Conservation (phyloP, 1,284 basidiomycete species). For the Erythrobasidium hasegawianum region DNA sequence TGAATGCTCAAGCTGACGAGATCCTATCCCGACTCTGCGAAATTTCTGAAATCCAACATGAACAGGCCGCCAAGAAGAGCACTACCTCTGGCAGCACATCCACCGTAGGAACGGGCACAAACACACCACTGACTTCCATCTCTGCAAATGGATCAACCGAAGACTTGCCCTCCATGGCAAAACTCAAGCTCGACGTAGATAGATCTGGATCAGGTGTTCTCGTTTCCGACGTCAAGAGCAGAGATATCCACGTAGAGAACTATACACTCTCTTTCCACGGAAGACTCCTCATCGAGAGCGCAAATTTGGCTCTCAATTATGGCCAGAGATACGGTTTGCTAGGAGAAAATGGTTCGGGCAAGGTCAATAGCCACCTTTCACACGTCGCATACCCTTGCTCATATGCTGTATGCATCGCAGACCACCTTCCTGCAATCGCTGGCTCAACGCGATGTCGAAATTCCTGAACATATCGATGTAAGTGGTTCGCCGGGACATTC, state of each 20-base stretch:
- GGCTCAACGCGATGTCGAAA: slow-evolving; percentile 87
- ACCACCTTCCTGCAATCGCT: slow-evolving; percentile 59
- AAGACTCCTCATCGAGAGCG: slow-evolving; percentile 83
- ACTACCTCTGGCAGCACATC: slow-evolving; percentile 43
- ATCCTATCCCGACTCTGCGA: neutral
- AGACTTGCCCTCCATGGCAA: slow-evolving; percentile 71
- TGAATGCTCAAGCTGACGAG: neutral
- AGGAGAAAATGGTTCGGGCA: slow-evolving; percentile 96
- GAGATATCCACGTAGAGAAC: slow-evolving; percentile 96
- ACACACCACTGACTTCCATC: slow-evolving; percentile 72
- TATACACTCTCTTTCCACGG: slow-evolving; percentile 98
- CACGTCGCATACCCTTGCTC: no score
- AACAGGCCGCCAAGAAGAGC: slow-evolving; percentile 23
- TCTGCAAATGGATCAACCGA: slow-evolving; percentile 71
- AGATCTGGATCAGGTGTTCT: slow-evolving; percentile 87
- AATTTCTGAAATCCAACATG: neutral
- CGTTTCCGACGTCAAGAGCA: slow-evolving; percentile 82
- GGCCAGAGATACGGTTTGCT: slow-evolving; percentile 88
- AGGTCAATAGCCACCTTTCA: slow-evolving; percentile 57
- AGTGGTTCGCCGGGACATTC: slow-evolving; percentile 27
- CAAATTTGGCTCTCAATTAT: slow-evolving; percentile 88
- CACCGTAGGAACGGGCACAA: slow-evolving; percentile 60
- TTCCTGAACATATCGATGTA: slow-evolving; percentile 86
- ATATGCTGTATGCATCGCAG: slow-evolving; percentile 37
- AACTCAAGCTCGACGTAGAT: slow-evolving; percentile 80